Evolutionary conservation across 2,329 filamentous ascomycete species (phyloP), one percentile per base, ranked within the genome.

Genomic region (Beauveria scarabaeidicola): DNA sequence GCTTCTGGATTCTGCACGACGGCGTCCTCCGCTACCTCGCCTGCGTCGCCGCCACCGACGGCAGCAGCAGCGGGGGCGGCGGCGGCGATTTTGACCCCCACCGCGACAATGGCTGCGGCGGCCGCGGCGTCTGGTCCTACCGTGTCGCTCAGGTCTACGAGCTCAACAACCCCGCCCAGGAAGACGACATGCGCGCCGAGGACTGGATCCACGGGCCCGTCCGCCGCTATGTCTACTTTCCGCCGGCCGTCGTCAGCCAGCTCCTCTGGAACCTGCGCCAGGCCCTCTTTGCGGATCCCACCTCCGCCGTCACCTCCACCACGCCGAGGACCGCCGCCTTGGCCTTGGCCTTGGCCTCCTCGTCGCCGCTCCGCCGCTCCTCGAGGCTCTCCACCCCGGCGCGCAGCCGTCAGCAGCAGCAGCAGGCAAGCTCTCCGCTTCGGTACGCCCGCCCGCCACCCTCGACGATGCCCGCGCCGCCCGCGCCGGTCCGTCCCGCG

Each of bases 1-100:
- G 85, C n/a, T 76, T 86, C 64, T 88, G 85, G 85, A 74, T 88
- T 17, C 84, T 85, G 63, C 75, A 81, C 74, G 56, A 59, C 66
- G 36, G 80, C 75, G 70, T 79, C 59, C 69, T 88, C 9, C 78
- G 74, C 56, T 86, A 86, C 66, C 84, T 87, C 77, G 83, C 82
- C 15, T 75, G 75, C 11, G 75, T 86, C 11, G 38, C 81, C 74
- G 29, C 29, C 29, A 10, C 29, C 29, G 11, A 5, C 29, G 11
- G 29, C 29, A 11, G 11, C 29, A 11, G 29, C 11, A 19, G 19
- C n/a, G 25, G 10, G 15, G n/a, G 13, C 46, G 27, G 19, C n/a
- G 25, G 10, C 19, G n/a, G 13, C 46, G 29, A 9, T 4, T 27
- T 43, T 9, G 47, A 58, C 11, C 17, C 75, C 79, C 60, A 65